Evolutionary conservation across 345 rosid genomes (phyloP), one percentile per base, ranked within the genome.

Genomic region (Populus ilicifolia): DNA sequence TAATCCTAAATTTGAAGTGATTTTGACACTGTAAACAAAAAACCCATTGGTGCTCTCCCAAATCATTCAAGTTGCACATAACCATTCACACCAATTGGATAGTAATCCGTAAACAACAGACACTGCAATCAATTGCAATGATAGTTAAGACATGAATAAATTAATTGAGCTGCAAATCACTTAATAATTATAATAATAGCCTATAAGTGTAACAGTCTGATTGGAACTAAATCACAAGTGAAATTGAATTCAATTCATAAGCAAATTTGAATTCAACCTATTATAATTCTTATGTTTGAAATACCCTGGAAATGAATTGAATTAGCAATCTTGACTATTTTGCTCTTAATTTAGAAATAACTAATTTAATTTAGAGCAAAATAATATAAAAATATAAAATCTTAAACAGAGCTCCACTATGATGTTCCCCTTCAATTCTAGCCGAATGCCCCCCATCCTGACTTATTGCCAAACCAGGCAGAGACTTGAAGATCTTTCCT

Each of bases 371-470:
- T 11, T 13, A 5, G 21, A 56, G 23, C 16, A 9, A n/a, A 14
- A 70, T 29, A 44, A 41, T n/a, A 10, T 56, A 0, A 23, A 56
- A 33, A 10, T 30, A 39, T 0, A 77, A 21, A 52, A 71, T 41
- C 11, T 41, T 41, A 29, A 92, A 89, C 82, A 94, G 71, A 16
- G 94, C 93, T 38, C 93, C 94, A 72, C 93, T 90, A 65, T 91
- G 93, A 80, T 92, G 92, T 68, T 91, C 94, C 52, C 98, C 94
- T 86, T 94, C 96, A 74, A 94, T 91, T 82, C 93, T 91, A 52
- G 94, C 97, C 98, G 97, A 94, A 67, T 92, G 86, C 77, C 92
- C 87, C 72, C 93, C 97, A 74, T 94, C 96, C 74, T 92, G 97
- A 79, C 97, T 94, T 36, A 89, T 91, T 29, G 93, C 96, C 62